Evolutionary conservation across 495 filamentous ascomycete species (phyloP).

Genomic region (Durotheca rogersii): DNA sequence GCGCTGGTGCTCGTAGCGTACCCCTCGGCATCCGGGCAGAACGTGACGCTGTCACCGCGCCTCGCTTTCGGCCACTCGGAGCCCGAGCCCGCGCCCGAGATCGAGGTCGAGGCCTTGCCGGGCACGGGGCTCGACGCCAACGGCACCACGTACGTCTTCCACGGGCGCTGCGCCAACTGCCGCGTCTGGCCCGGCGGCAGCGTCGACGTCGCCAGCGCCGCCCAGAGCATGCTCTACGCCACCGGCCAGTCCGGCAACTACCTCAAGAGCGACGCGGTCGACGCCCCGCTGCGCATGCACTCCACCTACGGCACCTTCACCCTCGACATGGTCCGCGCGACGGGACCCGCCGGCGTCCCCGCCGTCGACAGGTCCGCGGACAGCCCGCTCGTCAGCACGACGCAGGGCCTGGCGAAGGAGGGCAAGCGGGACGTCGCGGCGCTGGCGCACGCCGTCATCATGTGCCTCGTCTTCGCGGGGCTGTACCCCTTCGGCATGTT

Average conservation of each 20-base stretch:
- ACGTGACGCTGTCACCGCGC: constrained; percentile 53
- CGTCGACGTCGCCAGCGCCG: constrained; percentile 39
- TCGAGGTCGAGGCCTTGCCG: constrained; percentile 41
- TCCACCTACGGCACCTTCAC: constrained; percentile 54
- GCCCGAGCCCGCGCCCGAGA: constrained; percentile 44
- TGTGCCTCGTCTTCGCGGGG: constrained; percentile 54
- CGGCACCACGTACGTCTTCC: constrained; percentile 45
- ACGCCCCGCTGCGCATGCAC: constrained; percentile 55
- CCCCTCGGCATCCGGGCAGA: constrained; percentile 42
- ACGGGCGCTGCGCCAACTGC: constrained; percentile 53
- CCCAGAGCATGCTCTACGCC: constrained; percentile 58
- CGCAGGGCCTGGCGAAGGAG: constrained; percentile 23
- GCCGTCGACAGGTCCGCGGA: constrained; percentile 21
- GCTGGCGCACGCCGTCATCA: constrained; percentile 52
- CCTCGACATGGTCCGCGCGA: constrained; percentile 53
- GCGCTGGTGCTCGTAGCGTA: constrained; percentile 57
- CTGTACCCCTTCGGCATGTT: constrained; percentile 58
- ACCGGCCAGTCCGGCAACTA: constrained; percentile 44
- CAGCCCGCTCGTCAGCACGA: constrained; percentile 27
- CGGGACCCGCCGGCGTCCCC: constrained; percentile 40
- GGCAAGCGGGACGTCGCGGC: constrained; percentile 30
- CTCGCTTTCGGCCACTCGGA: constrained; percentile 47
- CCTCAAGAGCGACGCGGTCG: constrained; percentile 41
- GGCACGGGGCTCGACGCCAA: constrained; percentile 48
- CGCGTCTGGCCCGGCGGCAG: constrained; percentile 41